Evolutionary conservation across 257 asterid species (phyloP).

Genomic region (Ocimum tenuiflorum): DNA sequence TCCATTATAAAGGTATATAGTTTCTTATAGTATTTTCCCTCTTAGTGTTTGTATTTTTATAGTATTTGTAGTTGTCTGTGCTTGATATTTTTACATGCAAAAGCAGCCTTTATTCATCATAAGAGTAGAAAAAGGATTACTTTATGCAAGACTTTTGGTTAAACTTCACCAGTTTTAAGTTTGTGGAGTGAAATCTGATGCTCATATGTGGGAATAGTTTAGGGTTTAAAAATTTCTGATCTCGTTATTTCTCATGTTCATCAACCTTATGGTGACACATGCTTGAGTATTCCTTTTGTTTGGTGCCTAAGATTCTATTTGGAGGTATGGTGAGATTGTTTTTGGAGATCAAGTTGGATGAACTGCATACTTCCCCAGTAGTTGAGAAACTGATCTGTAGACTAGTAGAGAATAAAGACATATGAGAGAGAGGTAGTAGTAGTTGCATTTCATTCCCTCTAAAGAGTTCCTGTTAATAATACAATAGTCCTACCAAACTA

Average conservation of each 20-base stretch:
- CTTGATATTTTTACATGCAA: neutral
- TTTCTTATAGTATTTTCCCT: neutral
- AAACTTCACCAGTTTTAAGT: neutral
- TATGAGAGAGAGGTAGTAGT: too few relatives aligned
- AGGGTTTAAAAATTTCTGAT: neutral
- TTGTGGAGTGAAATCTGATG: conserved; percentile 1
- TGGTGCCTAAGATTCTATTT: neutral
- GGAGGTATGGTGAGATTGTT: neutral
- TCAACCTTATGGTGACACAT: neutral
- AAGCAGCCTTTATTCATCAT: conserved; percentile 1
- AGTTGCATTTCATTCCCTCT: too few relatives aligned
- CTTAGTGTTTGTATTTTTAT: neutral
- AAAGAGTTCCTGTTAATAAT: too few relatives aligned
- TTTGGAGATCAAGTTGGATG: neutral
- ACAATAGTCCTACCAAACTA: too few relatives aligned
- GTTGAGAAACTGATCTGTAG: neutral
- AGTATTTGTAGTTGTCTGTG: neutral
- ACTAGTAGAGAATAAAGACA: too few relatives aligned
- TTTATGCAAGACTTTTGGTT: neutral
- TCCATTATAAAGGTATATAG: conserved; percentile 68
- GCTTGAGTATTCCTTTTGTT: neutral
- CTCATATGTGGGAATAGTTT: neutral
- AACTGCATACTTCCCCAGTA: neutral
- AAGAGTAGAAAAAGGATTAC: neutral
- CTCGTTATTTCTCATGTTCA: neutral